These are phyloP conservation scores for Eutypa lata DNA, from an alignment of 2,329 filamentous ascomycete species.

Conservation along the genomic window DNA sequence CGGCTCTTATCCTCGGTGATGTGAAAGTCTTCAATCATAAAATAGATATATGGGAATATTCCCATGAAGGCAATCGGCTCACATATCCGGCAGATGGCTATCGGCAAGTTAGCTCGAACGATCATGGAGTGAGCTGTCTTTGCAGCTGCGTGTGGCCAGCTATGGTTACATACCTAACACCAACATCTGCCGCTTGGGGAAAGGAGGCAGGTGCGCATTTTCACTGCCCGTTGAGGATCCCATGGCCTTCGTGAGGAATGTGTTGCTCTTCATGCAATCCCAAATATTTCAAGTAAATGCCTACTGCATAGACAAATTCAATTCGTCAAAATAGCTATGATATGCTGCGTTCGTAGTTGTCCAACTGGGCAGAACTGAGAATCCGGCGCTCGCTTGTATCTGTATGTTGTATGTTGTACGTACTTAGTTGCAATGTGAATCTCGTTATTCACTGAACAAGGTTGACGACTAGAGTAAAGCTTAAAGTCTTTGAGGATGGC, in stretches of 20 bases:
- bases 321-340: not conserved
- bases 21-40: conserved; percentile 91
- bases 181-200: conserved; percentile 34
- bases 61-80: conserved; percentile 99
- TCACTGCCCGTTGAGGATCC: conserved; percentile 12
- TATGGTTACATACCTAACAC: conserved; percentile 29
- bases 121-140: conserved; percentile 3
- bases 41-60: conserved; percentile 97
- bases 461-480: too few relatives aligned
- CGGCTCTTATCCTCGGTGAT: conserved; percentile 74
- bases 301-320: not conserved
- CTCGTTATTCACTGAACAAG: too few relatives aligned
- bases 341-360: too few relatives aligned
- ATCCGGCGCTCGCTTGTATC: too few relatives aligned
- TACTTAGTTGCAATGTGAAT: too few relatives aligned
- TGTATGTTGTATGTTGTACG: too few relatives aligned
- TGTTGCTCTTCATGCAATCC: conserved; percentile 18
- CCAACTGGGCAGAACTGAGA: too few relatives aligned
- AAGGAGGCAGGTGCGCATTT: conserved; percentile 25
- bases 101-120: conserved; percentile 4
- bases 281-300: not conserved
- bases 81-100: conserved; percentile 91
- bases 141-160: not conserved
- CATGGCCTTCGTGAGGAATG: conserved; percentile 16
- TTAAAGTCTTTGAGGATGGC: too few relatives aligned